A percentile compares a stretch with the other conserved stretches of the same genome.
These are phyloP conservation scores for Bothriochloa decipiens DNA, from an alignment of 176 grass and related monocot species.

Conservation along the genomic window DNA sequence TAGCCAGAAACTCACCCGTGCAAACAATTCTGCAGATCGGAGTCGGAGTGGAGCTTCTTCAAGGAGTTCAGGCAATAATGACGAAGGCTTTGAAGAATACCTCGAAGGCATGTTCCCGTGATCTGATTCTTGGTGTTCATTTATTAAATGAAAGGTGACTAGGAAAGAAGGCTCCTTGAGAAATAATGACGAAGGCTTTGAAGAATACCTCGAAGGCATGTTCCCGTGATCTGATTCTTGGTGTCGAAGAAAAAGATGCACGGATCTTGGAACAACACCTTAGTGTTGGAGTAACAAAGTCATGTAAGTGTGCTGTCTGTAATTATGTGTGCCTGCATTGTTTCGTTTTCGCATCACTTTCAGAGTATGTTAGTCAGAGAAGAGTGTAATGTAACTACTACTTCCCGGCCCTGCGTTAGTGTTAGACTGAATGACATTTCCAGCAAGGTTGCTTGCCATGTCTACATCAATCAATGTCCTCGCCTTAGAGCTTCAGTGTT, in stretches of 20 bases:
- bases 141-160: neutral
- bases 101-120: conserved; percentile 88
- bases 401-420: neutral
- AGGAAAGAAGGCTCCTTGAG: neutral
- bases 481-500: neutral
- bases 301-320: conserved; percentile 7
- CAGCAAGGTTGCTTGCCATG: neutral
- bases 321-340: neutral
- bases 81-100: conserved; percentile 76
- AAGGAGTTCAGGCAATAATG: conserved; percentile 16
- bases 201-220: too few relatives aligned
- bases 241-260: neutral
- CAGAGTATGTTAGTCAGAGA: neutral
- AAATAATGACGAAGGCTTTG: too few relatives aligned
- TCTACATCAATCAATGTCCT: neutral
- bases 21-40: conserved; percentile 46
- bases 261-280: neutral
- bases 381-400: neutral
- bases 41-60: conserved; percentile 28
- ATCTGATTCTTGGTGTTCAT: conserved; percentile 13
- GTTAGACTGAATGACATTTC: neutral
- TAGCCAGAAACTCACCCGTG: too few relatives aligned
- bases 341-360: neutral
- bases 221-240: too few relatives aligned
- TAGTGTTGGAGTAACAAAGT: neutral